Conservation (phyloP, 345 rosid genomes). For the Alliaria petiolata region DNA sequence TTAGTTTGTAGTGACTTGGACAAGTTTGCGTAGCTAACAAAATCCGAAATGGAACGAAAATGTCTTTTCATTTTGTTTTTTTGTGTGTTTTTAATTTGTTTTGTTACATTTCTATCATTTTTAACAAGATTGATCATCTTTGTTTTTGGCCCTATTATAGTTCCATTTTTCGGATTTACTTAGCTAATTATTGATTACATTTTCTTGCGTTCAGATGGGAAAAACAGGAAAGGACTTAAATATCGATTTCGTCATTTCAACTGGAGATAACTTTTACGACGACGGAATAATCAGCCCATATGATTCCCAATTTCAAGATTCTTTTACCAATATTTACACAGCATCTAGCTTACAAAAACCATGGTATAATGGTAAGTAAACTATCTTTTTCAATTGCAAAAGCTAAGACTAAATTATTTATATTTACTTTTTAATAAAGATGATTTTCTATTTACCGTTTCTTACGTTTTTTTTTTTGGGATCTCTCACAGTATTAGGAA, state of each 20-base stretch:
- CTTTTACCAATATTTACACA: constrained; percentile 40
- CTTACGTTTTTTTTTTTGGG: background rate
- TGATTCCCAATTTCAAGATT: constrained; percentile 42
- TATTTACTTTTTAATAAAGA: background rate
- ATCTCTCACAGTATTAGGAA: constrained; percentile 46
- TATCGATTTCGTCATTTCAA: constrained; percentile 43
- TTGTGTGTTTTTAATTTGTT: no score
- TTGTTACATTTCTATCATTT: no score
- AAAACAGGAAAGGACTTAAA: constrained; percentile 31
- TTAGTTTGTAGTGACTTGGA: no score
- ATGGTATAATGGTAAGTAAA: constrained; percentile 43
- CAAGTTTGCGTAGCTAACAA: no score
- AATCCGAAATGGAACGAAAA: no score
- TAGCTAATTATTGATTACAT: background rate
- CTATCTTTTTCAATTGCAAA: background rate
- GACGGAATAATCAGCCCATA: constrained; percentile 36
- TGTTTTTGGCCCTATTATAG: no score
- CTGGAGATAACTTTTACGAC: constrained; percentile 55
- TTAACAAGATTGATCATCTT: no score
- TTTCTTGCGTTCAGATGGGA: constrained; percentile 40
- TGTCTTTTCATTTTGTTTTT: no score
- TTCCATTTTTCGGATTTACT: background rate
- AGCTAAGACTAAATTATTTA: background rate
- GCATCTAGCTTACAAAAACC: constrained; percentile 45
- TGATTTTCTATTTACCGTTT: background rate